Evolutionary conservation across 192 early-diverging fungal species (phyloP), one percentile per base, ranked within the genome.

Genomic region (Backusella liffmaniae): DNA sequence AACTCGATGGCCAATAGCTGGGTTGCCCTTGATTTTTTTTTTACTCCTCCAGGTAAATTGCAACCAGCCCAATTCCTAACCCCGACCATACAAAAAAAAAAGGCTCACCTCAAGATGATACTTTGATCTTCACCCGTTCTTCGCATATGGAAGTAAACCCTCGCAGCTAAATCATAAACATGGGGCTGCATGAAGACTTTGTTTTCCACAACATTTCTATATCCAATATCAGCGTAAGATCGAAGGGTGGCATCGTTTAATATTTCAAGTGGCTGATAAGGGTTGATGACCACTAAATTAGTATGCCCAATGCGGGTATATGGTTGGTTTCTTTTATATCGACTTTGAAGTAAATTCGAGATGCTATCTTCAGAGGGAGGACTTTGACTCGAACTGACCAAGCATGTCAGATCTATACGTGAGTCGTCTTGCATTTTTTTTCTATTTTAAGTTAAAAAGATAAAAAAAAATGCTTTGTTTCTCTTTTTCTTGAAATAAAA

Each of bases 51-150:
- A 26, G 21, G 16, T 70, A 44, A 42, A 70, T 41, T 42, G 35
- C 23, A 44, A 41, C n/a, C 68, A 23, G 37, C 21, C 37, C 69
- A 44, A 70, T 39, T 70, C 69, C 23, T 70, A 70, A 44, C 69
- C 69, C 69, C 69, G 69, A 70, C 67, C 23, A 49, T 9, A 59
- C 16, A 35, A 66, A 69, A 51, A 66, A 75, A 35, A 62, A 66
- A 73, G 30, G 8, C 66, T 74, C 85, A 84, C 90, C 88, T 92
- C 56, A 94, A 82, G 15, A 95, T 77, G 23, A 95, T 83, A 65
- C 84, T 82, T 76, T 95, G 93, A 82, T 95, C 92, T 77, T 94
- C 88, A 13, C 90, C 91, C 16, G 89, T 86, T 69, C 92, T 80
- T 70, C 92, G 81, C 83, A 95, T 82, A 68, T 93, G 92, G 68